Base-by-base conservation (phyloP, 495 filamentous ascomycete species). In the Podospora pseudocomata region DNA sequence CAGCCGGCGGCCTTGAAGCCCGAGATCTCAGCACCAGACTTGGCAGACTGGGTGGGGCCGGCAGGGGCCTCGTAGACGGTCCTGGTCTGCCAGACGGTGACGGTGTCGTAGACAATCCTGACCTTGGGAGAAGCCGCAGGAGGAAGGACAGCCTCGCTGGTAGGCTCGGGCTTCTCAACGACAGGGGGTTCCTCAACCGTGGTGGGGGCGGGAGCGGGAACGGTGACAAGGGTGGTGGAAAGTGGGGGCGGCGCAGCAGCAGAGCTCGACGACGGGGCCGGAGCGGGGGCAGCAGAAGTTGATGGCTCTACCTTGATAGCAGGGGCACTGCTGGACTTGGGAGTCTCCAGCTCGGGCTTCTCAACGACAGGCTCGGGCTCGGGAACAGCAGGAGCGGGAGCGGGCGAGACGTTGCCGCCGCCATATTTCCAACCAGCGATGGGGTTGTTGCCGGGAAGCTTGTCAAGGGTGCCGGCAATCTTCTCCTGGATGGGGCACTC, bases 361-460 rank as follows among this genome's bases (percentile, higher is more conserved):
- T 23, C 23, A 1, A 23, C 23, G 23, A 23, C 23, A 13, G 39
- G 39, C 39, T 49, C 39, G 39, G 64, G 60, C 30, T 53, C 55
- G 27, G 59, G 68, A 68, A 60, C 72, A 32, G 65, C 27, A 26
- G 67, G 68, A 54, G 53, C 69, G 65, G 77, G 71, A 63, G 78
- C 67, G 26, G 56, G 58, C 11, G 68, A 64, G 66, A 65, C 68
- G 54, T 69, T 64, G 60, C 65, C 67, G 58, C 71, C 67, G n/a
- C 74, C 70, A 59, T 70, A 75, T 57, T 70, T 69, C 77, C 78
- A 84, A 57, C 81, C 81, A 30, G 73, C 73, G 30, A 83, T 68
- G 16, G 76, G 75, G 77, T 88, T 88, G 80, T 86, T 87, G 18
- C 89, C 87, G 13, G 88, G 87, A 19, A 91, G 86, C 59, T 74